Base-by-base conservation (phyloP, 2,329 filamentous ascomycete genomes). In the Cytospora paraplurivora region DNA sequence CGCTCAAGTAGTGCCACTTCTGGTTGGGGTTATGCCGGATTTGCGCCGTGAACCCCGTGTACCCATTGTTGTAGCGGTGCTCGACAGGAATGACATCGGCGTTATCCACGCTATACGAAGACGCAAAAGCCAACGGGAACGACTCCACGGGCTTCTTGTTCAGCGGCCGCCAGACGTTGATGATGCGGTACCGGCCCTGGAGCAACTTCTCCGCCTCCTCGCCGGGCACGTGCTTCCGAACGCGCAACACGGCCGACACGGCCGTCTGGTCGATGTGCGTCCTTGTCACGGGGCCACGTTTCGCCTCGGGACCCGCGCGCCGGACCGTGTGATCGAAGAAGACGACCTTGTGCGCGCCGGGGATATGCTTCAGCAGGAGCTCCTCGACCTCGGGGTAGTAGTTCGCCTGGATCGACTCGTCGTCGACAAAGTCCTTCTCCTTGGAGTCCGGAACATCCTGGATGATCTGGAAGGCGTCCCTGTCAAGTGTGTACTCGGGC, bases 301-400 rank as follows among this genome's bases (percentile, higher is more conserved):
- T 74, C 0, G 89, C 84, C 59, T 79, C 75, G 0, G 86, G 82
- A 1, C 76, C 73, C 12, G 85, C 80, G 50, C 90, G 85, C n/a
- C 93, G 89, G 74, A 96, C 86, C 8, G 92, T 96, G 78, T 97
- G 91, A 79, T 96, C 92, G 77, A 96, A 97, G 72, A 96, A 78
- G 69, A 91, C 79, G 35, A 96, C 80, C 5, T 82, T 81, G 62
- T 84, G 81, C 33, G 85, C 82, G 59, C 89, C 90, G 0, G 88
- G 87, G 17, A 96, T 80, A 63, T 85, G 76, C 15, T 85, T 77
- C 2, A 93, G 78, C 0, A 97, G 79, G 33, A 96, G 78, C 56
- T 82, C 74, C 76, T 93, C 89, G 10, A 96, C 85, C 73, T 97
- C 92, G 0, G 92, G 89, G 78, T 97, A 97, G 81, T 96, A 97